Percentiles rank a stretch among this genome's conserved stretches.
These are phyloP conservation scores for Rhynchosporium graminicola DNA, from an alignment of 2,329 filamentous ascomycete genomes.

Conservation along the genomic window DNA sequence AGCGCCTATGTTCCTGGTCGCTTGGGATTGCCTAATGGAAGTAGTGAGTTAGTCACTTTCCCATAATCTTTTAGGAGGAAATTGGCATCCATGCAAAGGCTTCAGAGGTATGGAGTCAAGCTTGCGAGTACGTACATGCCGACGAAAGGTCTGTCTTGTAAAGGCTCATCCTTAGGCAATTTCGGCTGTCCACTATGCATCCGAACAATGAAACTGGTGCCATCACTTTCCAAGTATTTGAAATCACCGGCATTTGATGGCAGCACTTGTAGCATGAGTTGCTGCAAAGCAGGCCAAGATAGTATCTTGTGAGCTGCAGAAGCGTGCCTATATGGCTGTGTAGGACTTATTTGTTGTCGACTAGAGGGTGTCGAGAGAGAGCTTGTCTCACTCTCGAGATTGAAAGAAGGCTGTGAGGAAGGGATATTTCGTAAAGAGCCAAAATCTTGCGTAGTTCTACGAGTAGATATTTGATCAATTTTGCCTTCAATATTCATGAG, in stretches of 20 bases:
- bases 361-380: conserved; percentile 32
- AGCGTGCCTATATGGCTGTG: conserved; percentile 35
- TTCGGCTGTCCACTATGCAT: conserved; percentile 33
- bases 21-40: conserved; percentile 37
- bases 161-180: conserved; percentile 34
- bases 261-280: conserved; percentile 42
- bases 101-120: not conserved
- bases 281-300: conserved; percentile 50
- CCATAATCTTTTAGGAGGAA: not conserved
- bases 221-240: conserved; percentile 43
- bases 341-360: conserved; percentile 27
- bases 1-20: conserved; percentile 34
- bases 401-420: conserved; percentile 33
- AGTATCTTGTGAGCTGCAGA: conserved; percentile 53
- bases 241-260: conserved; percentile 40
- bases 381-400: conserved; percentile 26
- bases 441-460: conserved; percentile 23
- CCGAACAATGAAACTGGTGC: conserved; percentile 42
- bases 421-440: conserved; percentile 34
- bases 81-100: not conserved
- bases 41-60: not conserved
- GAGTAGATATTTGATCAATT: conserved; percentile 47
- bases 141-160: conserved; percentile 34
- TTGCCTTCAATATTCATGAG: conserved; percentile 57
- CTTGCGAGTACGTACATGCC: conserved; percentile 17